A percentile compares a stretch with the other conserved stretches of the same genome.
These are phyloP conservation scores for Gaeumannomyces sp. DNA, from an alignment of 2,329 filamentous ascomycete genomes.

Conservation along the genomic window DNA sequence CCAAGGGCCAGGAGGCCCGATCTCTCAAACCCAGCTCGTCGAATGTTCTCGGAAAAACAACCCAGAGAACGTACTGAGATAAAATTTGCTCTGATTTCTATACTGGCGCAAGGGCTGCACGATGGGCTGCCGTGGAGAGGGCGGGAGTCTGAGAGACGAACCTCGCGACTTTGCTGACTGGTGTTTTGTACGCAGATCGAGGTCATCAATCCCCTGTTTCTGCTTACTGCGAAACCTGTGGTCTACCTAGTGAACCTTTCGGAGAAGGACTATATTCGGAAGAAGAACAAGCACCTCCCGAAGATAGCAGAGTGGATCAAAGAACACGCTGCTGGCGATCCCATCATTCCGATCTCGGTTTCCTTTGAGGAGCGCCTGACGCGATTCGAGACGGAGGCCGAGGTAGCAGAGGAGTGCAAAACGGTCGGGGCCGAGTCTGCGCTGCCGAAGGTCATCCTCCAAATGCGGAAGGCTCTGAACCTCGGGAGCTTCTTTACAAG, in stretches of 20 bases:
- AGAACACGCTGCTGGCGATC: conserved; percentile 77
- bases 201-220: conserved; percentile 92
- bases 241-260: conserved; percentile 96
- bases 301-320: conserved; percentile 96
- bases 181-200: conserved; percentile 64
- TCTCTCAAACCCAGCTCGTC: conserved; percentile 99
- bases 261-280: conserved; percentile 93
- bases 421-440: conserved; percentile 78
- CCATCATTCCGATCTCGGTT: conserved; percentile 89
- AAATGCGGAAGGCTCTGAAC: conserved; percentile 89
- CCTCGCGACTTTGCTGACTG: background rate
- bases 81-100: conserved; percentile 62
- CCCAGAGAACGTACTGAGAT: conserved; percentile 84
- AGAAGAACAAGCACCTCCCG: conserved; percentile 98
- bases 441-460: conserved; percentile 82
- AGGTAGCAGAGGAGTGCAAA: conserved; percentile 81
- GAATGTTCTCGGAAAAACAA: conserved; percentile 74
- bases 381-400: conserved; percentile 69
- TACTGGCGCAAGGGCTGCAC: background rate
- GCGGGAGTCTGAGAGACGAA: conserved; percentile 2
- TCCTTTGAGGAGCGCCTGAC: conserved; percentile 89
- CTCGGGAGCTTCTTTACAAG: conserved; percentile 96
- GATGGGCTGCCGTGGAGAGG: background rate
- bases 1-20: conserved; percentile 92
- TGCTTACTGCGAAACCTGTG: conserved; percentile 92